Evolutionary conservation across 2,329 filamentous ascomycete species (phyloP), one percentile per base, ranked within the genome.

Genomic region (Cladosporium sp.): DNA sequence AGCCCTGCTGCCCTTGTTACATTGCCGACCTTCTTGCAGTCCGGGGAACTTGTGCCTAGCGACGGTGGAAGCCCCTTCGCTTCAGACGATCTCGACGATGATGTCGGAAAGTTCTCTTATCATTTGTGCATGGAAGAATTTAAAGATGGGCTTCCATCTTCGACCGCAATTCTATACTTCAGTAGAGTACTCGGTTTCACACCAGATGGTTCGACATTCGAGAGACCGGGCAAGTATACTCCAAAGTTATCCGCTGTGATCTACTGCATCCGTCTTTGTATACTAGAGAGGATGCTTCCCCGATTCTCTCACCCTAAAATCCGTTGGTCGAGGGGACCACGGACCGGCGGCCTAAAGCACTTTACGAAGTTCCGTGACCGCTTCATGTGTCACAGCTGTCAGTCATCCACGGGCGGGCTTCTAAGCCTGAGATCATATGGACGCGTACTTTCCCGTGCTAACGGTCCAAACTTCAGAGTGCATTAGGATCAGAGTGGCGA

Each of bases 151-250:
- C 49, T 25, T 34, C 32, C 64, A 16, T 62, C 49, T 39, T 62
- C 64, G 32, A 65, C 58, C 21, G 30, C 62, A 26, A 36, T 65
- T 23, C 46, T 66, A 28, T 66, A 61, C 58, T 66, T 66, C 23
- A 58, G 58, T 36, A 36, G 58, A 16, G 23, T 58, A 26, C 58
- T 66, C 14, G 48, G 48, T 3, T 28, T 51, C 4, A 28, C 48
- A 3, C 8, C 14, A n/a, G 25, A 28, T 51, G 2, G 2, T 51
- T n/a, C 16, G 48, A 51, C 48, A 25, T 51, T 51, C 10, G 23
- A 51, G 48, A 18, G 48, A 51, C 48, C 23, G 1, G 14, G 25
- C 13, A 51, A 51, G 3, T 51, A 51, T 14, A 51, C 48, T 5
- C 10, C 48, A 4, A 51, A 51, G 48, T 25, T 51, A 25, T 49